Conservation (phyloP, 805 yeast species). For the Teunomyces atbi region DNA sequence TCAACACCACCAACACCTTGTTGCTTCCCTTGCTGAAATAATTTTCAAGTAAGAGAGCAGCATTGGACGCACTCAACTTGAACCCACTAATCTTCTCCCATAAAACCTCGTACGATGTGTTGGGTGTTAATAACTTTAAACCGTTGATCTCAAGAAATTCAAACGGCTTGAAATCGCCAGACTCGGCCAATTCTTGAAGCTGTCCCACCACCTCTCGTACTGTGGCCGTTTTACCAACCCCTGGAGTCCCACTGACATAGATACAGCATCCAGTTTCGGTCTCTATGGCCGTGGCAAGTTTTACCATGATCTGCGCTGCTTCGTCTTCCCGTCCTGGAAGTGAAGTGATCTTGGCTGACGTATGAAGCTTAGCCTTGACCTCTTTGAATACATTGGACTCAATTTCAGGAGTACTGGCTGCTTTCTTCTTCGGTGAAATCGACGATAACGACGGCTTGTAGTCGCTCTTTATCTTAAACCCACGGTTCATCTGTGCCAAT, state of each 20-base stretch:
- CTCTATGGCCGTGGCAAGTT: conserved; percentile 68
- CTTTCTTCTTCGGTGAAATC: conserved; percentile 14
- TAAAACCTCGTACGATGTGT: conserved; percentile 73
- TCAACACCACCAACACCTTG: conserved; percentile 56
- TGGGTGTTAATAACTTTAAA: conserved; percentile 75
- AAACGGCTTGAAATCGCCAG: conserved; percentile 43
- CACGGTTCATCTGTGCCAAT: conserved; percentile 20
- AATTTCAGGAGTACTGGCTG: not conserved
- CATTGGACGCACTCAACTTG: conserved; percentile 58
- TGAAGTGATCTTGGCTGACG: conserved; percentile 45
- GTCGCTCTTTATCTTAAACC: conserved; percentile 25
- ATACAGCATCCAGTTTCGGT: conserved; percentile 77
- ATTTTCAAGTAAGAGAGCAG: conserved; percentile 68
- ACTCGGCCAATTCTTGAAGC: conserved; percentile 39
- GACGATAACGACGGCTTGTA: conserved; percentile 19
- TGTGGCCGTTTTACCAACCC: conserved; percentile 96
- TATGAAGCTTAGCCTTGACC: conserved; percentile 40
- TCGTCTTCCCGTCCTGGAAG: conserved; percentile 88
- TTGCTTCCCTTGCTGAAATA: conserved; percentile 47
- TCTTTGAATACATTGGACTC: conserved; percentile 36
- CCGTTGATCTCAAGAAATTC: conserved; percentile 88
- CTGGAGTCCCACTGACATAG: conserved; percentile 96
- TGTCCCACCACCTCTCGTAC: conserved; percentile 81
- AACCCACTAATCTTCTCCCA: conserved; percentile 72
- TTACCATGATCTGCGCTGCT: conserved; percentile 64